phyloP scores from a whole-genome alignment of 257 asterid species.

The Rhazya stricta region DNA sequence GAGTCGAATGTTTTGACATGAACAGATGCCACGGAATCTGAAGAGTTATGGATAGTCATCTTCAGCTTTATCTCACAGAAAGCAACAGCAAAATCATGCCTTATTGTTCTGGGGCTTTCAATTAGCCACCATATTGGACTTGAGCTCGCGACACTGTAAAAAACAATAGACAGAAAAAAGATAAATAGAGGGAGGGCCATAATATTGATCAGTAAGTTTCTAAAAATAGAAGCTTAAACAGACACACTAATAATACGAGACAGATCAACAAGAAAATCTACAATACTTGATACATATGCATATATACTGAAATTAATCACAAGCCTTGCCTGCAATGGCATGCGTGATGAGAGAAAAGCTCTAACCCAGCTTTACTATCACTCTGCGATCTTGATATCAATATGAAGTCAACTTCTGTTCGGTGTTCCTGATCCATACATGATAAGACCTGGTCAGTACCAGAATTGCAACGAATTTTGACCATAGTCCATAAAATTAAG shows the following conservation, averaged over 20 bases:
- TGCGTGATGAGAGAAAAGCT: conserved; percentile 53
- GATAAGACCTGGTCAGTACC: conserved; percentile 5
- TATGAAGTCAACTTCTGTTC: conserved; percentile 62
- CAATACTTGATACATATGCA: not conserved
- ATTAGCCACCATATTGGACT: conserved; percentile 86
- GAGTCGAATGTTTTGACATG: conserved; percentile 49
- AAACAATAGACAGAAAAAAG: conserved; percentile 5
- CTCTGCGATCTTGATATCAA: conserved; percentile 48
- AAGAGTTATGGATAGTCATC: conserved; percentile 65
- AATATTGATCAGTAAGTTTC: not conserved
- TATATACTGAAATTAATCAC: not conserved
- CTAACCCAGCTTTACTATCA: conserved; percentile 31
- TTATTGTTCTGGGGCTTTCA: conserved; percentile 58
- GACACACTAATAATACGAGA: not conserved
- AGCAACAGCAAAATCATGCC: conserved; percentile 52
- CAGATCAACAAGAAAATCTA: not conserved
- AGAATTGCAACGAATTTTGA: not conserved
- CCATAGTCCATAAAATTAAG: not conserved
- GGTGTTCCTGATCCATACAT: conserved; percentile 39
- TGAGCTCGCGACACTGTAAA: conserved; percentile 45
- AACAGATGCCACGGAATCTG: conserved; percentile 48
- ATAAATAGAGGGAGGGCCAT: not conserved
- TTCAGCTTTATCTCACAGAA: conserved; percentile 66
- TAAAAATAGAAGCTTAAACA: not conserved
- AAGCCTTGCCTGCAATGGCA: conserved; percentile 65